Evolutionary conservation across 768 basidiomycete genomes (phyloP).

Genomic region (Tulasnella sp.): DNA sequence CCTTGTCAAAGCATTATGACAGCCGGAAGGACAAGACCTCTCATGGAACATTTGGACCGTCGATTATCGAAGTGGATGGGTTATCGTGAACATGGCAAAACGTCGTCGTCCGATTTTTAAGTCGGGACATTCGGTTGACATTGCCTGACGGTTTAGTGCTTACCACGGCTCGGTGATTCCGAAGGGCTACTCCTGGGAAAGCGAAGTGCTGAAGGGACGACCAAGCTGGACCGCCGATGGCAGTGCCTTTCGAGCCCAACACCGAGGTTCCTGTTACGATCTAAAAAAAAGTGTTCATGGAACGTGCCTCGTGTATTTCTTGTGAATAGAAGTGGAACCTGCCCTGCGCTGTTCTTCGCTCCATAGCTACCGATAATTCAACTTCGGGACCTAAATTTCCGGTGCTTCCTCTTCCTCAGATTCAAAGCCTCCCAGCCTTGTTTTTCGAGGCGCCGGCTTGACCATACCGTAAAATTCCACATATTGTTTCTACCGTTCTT

Average conservation of each 20-base stretch:
- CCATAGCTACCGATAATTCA: background rate
- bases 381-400: background rate
- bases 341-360: background rate
- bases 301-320: background rate
- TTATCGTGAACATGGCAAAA: background rate
- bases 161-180: background rate
- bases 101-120: background rate
- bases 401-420: background rate
- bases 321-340: background rate
- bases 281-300: background rate
- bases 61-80: background rate
- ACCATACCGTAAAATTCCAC: background rate
- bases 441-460: background rate
- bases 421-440: background rate
- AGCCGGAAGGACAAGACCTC: background rate
- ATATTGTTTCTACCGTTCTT: background rate
- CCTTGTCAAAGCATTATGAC: too few species aligned
- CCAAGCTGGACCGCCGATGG: background rate
- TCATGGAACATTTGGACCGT: background rate
- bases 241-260: background rate
- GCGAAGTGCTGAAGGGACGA: background rate
- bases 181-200: background rate
- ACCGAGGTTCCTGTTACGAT: background rate
- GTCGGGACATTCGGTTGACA: background rate
- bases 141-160: background rate